Evolutionary conservation across 2,329 filamentous ascomycete species (phyloP).

Genomic region (Grosmannia penicillata): DNA sequence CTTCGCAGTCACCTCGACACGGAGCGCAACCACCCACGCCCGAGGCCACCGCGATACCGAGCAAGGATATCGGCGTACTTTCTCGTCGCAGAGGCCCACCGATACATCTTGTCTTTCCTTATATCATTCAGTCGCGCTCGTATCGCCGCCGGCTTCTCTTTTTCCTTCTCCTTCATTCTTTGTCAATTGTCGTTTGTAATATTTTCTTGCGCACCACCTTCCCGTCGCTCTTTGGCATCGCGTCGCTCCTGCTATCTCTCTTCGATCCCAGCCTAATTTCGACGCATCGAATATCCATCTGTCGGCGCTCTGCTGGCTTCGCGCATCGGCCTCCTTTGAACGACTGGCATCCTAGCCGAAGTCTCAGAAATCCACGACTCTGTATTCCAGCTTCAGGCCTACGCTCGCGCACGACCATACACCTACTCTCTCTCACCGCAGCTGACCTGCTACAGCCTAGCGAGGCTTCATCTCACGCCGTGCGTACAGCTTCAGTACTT

Average conservation of each 20-base stretch:
- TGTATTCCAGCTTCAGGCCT: too few relatives aligned
- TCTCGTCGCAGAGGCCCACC: too few relatives aligned
- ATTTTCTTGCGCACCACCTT: too few relatives aligned
- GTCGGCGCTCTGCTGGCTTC: too few relatives aligned
- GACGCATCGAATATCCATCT: too few relatives aligned
- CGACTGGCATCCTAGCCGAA: too few relatives aligned
- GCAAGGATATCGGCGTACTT: not conserved
- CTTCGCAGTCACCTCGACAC: not conserved
- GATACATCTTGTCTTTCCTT: not conserved
- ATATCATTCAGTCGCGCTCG: not conserved
- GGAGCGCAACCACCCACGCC: not conserved
- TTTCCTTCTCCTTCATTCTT: not conserved
- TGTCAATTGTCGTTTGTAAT: not conserved
- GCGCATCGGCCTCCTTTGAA: too few relatives aligned
- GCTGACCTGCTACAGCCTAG: too few relatives aligned
- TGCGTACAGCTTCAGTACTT: not conserved
- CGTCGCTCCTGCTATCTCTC: not conserved
- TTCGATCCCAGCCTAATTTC: too few relatives aligned
- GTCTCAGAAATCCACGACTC: too few relatives aligned
- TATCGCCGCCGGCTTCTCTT: not conserved
- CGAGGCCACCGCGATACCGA: not conserved
- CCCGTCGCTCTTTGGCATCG: not conserved
- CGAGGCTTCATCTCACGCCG: not conserved
- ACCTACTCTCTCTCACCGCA: too few relatives aligned
- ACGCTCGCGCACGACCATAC: too few relatives aligned